Evolutionary conservation across 2,329 filamentous ascomycete genomes (phyloP), one percentile per base, ranked within the genome.

Genomic region (Fusarium sp.): DNA sequence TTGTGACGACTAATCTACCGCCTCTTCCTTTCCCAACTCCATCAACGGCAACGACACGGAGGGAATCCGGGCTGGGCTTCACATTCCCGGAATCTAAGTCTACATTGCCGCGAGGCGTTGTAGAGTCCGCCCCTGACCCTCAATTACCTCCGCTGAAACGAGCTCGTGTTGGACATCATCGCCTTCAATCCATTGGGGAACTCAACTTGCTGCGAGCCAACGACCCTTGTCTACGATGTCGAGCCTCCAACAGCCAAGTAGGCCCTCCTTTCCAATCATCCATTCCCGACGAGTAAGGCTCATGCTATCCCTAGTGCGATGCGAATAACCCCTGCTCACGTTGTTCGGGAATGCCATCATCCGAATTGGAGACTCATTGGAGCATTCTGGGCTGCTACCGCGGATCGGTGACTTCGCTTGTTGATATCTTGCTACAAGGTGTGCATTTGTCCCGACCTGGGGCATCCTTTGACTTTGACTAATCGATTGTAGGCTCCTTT

Each of bases 111-210:
- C 80, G 83, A 62, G 80, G 78, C 31, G 84, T 83, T 7, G 76
- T 81, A 10, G 86, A 87, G 55, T 79, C 83, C 2, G 85, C 87
- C 48, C 78, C 82, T 39, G 86, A 89, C 58, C 82, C 86, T 16
- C 77, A 87, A 41, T 79, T 89, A 3, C 87, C 87, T 8, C 87
- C 87, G 5, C 72, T 89, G 59, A 88, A 88, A 75, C 81, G 84
- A 66, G 86, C 83, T 56, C 82, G 86, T 44, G 82, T 85, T 31
- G 86, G 85, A 4, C 86, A 86, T 66, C 83, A 85, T 39, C 83
- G 86, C 27, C 78, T 89, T 2, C 83, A 89, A 72, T 89, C 87
- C 16, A 89, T 89, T 47, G 86, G 84, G 43, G 87, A 89, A 75
- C 81, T 89, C 5, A 82, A 82, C 41, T 80, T 89, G 9, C 79